phyloP scores from a whole-genome alignment of 768 basidiomycete genomes.

The Tricholomella constricta region DNA sequence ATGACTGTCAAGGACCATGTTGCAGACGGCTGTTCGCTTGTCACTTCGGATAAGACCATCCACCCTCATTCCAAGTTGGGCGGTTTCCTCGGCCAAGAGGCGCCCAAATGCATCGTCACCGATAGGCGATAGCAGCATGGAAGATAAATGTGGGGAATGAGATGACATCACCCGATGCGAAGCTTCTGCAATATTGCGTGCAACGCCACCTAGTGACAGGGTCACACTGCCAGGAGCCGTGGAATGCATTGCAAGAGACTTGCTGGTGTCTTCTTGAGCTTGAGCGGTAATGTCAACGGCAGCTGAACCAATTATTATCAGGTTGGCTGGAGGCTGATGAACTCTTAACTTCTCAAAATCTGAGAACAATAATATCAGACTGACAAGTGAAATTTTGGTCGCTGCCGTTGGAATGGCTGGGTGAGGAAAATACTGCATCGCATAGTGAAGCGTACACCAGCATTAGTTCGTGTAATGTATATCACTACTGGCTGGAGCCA shows the following conservation, averaged over 20 bases:
- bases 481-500: conserved; percentile 5
- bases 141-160: conserved; percentile 35
- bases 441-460: neutral
- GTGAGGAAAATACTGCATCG: neutral
- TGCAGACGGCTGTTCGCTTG: conserved; percentile 78
- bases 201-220: conserved; percentile 85
- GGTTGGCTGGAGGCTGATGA: conserved; percentile 38
- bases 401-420: conserved; percentile 1
- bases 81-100: conserved; percentile 59
- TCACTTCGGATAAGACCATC: conserved; percentile 63
- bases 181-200: conserved; percentile 93
- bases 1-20: conserved; percentile 71
- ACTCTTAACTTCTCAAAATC: neutral
- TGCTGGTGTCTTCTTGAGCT: conserved; percentile 29
- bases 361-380: conserved; percentile 1
- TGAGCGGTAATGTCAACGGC: conserved; percentile 87
- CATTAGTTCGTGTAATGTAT: conserved; percentile 3
- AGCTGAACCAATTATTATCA: conserved; percentile 82
- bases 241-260: conserved; percentile 50
- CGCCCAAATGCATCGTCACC: conserved; percentile 79
- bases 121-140: conserved; percentile 73
- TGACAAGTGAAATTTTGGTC: conserved; percentile 2
- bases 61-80: conserved; percentile 69
- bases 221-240: conserved; percentile 80
- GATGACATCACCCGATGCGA: conserved; percentile 63